phyloP scores from a whole-genome alignment of 2,329 filamentous ascomycete genomes.

The Uncinocarpus reesii region DNA sequence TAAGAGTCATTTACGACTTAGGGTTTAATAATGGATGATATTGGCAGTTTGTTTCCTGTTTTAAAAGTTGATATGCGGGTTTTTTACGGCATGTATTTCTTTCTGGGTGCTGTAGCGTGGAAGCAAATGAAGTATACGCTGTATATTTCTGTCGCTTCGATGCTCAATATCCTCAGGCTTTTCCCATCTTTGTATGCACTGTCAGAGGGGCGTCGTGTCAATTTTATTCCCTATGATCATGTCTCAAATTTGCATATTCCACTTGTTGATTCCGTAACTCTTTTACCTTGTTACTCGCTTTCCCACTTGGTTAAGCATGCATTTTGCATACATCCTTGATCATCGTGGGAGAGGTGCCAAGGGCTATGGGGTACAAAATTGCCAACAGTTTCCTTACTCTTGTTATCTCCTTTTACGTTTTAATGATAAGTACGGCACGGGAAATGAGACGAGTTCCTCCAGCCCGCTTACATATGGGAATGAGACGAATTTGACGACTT shows the following conservation, averaged over 20 bases:
- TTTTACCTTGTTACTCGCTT: neutral
- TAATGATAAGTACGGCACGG: neutral
- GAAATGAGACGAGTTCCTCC: constrained; percentile 1
- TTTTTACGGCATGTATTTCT: constrained; percentile 12
- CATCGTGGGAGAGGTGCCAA: neutral
- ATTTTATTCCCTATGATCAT: constrained; percentile 13
- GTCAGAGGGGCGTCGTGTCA: constrained; percentile 12
- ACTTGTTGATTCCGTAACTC: neutral
- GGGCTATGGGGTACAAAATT: neutral
- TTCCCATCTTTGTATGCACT: constrained; percentile 11
- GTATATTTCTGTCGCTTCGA: constrained; percentile 10
- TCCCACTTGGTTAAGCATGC: constrained; percentile 1
- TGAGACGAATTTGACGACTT: constrained; percentile 1
- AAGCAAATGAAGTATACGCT: constrained; percentile 4
- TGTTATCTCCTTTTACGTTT: neutral
- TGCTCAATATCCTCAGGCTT: constrained; percentile 9
- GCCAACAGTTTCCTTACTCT: neutral
- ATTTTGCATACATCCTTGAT: neutral
- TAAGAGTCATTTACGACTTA: constrained; percentile 10
- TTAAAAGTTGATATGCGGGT: constrained; percentile 16
- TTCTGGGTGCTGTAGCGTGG: constrained; percentile 11
- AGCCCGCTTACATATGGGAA: neutral
- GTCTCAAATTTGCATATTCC: constrained; percentile 9
- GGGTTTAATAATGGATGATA: constrained; percentile 16
- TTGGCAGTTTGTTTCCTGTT: constrained; percentile 13